Evolutionary conservation across 345 rosid species (phyloP).

Genomic region (Arabidopsis arenosa): DNA sequence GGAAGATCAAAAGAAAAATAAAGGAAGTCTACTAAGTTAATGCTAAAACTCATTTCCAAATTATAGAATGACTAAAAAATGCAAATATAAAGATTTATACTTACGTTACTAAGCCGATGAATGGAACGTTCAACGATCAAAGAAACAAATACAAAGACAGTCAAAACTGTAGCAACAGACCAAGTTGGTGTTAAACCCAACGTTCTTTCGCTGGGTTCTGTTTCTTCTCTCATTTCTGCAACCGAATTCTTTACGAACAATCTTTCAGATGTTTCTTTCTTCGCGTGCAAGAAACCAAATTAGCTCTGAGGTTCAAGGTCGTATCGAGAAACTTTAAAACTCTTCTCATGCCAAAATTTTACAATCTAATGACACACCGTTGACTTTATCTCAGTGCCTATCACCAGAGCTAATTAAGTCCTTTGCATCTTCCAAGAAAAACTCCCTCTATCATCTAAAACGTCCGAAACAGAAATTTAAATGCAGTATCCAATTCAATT

Average conservation of each 20-base stretch:
- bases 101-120: conserved; percentile 73
- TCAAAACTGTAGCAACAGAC: conserved; percentile 91
- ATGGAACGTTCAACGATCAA: conserved; percentile 84
- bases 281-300: conserved; percentile 8
- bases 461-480: not conserved
- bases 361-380: not conserved
- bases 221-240: conserved; percentile 37
- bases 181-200: conserved; percentile 88
- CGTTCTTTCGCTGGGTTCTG: conserved; percentile 54
- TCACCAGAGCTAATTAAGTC: not conserved
- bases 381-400: not conserved
- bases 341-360: not conserved
- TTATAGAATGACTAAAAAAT: not conserved
- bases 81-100: conserved; percentile 30
- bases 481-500: too few relatives aligned
- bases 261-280: not conserved
- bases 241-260: not conserved
- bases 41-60: not conserved
- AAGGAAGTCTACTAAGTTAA: not conserved
- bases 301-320: not conserved
- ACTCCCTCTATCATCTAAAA: not conserved
- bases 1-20: not conserved
- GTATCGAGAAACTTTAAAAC: not conserved
- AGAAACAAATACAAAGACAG: conserved; percentile 76
- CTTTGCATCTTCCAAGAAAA: not conserved